phyloP scores from a whole-genome alignment of 345 rosid species.

The Balakata baccata region DNA sequence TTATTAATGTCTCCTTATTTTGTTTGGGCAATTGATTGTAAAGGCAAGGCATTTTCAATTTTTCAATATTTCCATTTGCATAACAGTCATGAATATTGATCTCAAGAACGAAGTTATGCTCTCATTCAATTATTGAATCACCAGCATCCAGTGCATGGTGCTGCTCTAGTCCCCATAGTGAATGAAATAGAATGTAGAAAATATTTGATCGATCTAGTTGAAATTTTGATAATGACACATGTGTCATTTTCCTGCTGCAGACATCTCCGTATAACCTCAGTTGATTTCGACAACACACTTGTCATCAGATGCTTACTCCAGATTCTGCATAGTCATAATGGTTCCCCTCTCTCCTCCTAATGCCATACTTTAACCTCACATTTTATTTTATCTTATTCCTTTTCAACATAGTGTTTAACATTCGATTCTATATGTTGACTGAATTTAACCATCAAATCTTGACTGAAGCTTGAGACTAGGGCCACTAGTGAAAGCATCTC shows the following conservation, averaged over 20 bases:
- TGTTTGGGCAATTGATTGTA: constrained; percentile 11
- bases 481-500: constrained; percentile 45
- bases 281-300: constrained; percentile 20
- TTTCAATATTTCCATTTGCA: constrained; percentile 13
- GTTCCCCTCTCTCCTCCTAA: too few species aligned
- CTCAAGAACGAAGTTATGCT: too few species aligned
- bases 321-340: constrained; percentile 14
- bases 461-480: constrained; percentile 23
- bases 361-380: constrained; percentile 12
- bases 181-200: not conserved
- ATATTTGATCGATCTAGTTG: not conserved
- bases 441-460: constrained; percentile 34
- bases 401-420: constrained; percentile 10
- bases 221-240: not conserved
- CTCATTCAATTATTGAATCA: constrained; percentile 18
- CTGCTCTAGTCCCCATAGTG: constrained; percentile 14
- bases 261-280: not conserved
- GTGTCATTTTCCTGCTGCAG: not conserved
- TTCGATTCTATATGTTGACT: constrained; percentile 30
- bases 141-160: constrained; percentile 17
- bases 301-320: constrained; percentile 21
- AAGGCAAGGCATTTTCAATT: constrained; percentile 13
- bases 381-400: constrained; percentile 20
- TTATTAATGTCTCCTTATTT: constrained; percentile 18
- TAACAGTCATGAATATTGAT: too few species aligned